Evolutionary conservation across 345 rosid species (phyloP), one percentile per base, ranked within the genome.

Genomic region (Trapa incisa): DNA sequence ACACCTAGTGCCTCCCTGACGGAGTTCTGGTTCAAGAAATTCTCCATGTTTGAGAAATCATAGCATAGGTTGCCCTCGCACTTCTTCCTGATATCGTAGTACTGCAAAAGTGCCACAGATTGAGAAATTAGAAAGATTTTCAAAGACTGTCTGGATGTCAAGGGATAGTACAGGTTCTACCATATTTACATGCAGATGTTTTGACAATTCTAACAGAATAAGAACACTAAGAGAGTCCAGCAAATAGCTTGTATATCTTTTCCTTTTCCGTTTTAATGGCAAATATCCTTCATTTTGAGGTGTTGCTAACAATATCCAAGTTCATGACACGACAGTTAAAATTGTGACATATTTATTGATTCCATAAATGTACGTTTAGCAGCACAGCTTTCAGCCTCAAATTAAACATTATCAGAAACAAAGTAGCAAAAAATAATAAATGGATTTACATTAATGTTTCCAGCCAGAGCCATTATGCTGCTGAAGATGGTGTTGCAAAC

Each of bases 41-140:
- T 84, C 86, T 89, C 99, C 99, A 91, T 80, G 84, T 89, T 83
- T n/a, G 97, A 95, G 89, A 95, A 91, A 78, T 95, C 99, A 63
- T 95, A 95, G 84, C 99, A 95, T 64, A 91, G 80, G 76, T 82
- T 86, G 56, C 96, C 97, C 72, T 62, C 85, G 6, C 99, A 95
- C 77, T 89, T 83, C 89, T 87, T 95, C 75, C 99, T 80, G 68
- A 91, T 77, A 71, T 95, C 99, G 68, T 95, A 95, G 77, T 89
- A 85, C 99, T 95, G 83, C 85, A 87, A 52, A 22, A 53, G 64
- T 64, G 64, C 61, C 52, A 38, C 58, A 11, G 67, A 68, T 62
- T 22, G 38, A 11, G 37, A 48, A 41, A 17, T 41, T 43, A n/a
- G 53, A 6, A 0, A 39, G 11, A 22, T 8, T 41, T 38, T 38